Evolutionary conservation across 768 basidiomycete genomes (phyloP), one percentile per base, ranked within the genome.

Genomic region (Boletus vermiculosoides): DNA sequence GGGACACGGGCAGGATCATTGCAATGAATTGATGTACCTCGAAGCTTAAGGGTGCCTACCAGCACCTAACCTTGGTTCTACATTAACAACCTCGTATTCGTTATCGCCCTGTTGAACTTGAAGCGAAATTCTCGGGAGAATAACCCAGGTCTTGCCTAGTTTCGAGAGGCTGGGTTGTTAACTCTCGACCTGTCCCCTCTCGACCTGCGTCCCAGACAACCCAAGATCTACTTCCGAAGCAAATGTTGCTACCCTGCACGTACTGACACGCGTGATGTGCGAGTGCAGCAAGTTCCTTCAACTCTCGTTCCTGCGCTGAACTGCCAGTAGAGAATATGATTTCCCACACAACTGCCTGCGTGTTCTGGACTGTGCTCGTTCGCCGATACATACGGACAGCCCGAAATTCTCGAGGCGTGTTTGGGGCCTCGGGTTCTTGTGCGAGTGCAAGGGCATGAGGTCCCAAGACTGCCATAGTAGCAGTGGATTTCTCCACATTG

Each of bases 391-490:
- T 55, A n/a, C 64, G 64, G 18, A 66, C 64, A 25, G 65, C 64
- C 15, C 23, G 41, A 30, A 65, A 65, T 16, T 16, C 22, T 23
- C 22, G 50, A 20, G 51, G n/a, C 6, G 30, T 34, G 20, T 42
- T 15, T 20, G 45, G 36, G 9, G 20, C 45, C n/a, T 47, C 54
- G 5, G 52, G 18, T 55, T 60, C 65, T 15, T 8, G 56, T 23
- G 65, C 45, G 28, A 71, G 59, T 20, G 67, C 67, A 48, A 68
- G 57, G 4, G 61, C 69, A 48, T 68, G 61, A 25, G 51, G 48
- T 23, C 67, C 67, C 48, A 68, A 37, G 11, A 70, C 55, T 18
- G 68, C 66, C 60, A 70, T 68, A 5, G 56, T 52, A 13, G 63
- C 66, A 5, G 57, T 52, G 20, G 66, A 52, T 50, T 48, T 53